Conservation (phyloP, 2,329 filamentous ascomycete species). For the Phaeosphaeriaceae sp. region DNA sequence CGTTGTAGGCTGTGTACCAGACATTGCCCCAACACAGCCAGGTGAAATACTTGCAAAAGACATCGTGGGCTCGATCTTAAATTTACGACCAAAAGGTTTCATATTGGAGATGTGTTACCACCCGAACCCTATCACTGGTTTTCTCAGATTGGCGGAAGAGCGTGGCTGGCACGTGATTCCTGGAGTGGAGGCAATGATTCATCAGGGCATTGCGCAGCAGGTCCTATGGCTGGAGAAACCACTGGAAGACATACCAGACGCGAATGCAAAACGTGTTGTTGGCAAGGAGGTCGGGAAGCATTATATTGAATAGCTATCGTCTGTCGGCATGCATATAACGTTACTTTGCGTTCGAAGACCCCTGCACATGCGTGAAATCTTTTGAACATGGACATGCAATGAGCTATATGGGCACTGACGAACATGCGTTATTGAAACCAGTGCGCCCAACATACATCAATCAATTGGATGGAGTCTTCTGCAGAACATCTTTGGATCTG, state of each 20-base stretch:
- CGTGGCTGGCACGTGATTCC: conserved; percentile 76
- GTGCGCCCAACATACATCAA: too few relatives aligned
- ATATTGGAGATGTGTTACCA: conserved; percentile 87
- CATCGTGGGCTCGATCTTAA: conserved; percentile 59
- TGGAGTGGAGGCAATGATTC: conserved; percentile 79
- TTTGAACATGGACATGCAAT: too few relatives aligned
- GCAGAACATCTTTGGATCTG: too few relatives aligned
- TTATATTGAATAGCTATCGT: neutral
- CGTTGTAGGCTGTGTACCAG: conserved; percentile 76
- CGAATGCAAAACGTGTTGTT: neutral
- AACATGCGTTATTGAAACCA: too few relatives aligned
- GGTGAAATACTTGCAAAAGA: conserved; percentile 67
- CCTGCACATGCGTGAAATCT: too few relatives aligned
- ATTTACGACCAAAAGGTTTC: conserved; percentile 64
- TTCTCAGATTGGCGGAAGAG: conserved; percentile 66
- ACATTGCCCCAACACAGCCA: conserved; percentile 70
- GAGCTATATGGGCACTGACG: too few relatives aligned
- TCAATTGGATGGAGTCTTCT: too few relatives aligned
- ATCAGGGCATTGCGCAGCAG: conserved; percentile 74
- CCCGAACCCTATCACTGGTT: conserved; percentile 68
- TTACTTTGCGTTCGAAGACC: too few relatives aligned
- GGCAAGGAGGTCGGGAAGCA: neutral
- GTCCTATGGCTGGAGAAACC: conserved; percentile 68
- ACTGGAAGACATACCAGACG: conserved; percentile 62
- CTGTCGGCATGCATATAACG: too few relatives aligned